Percentiles rank a stretch among this genome's conserved stretches.
phyloP scores from a whole-genome alignment of 176 grass and related monocot species.

The Cenchrus purpureus region DNA sequence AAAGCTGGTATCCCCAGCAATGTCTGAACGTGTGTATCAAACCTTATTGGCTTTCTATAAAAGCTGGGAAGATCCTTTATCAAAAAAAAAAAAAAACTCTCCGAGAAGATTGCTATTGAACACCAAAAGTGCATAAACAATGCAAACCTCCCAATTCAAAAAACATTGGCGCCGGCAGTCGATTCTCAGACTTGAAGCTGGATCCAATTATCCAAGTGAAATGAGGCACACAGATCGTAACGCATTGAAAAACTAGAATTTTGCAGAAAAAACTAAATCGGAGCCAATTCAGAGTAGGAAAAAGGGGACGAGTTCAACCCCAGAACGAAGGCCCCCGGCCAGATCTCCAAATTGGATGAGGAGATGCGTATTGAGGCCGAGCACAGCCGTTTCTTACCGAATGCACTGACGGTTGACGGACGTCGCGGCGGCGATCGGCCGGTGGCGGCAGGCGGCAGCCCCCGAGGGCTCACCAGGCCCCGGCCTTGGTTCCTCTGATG shows the following conservation, averaged over 20 bases:
- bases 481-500: not conserved
- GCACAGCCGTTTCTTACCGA: constrained; percentile 18
- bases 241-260: not conserved
- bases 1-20: too few relatives aligned
- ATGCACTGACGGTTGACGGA: not conserved
- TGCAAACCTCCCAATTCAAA: not conserved
- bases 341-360: constrained; percentile 12
- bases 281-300: not conserved
- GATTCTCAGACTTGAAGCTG: constrained; percentile 21
- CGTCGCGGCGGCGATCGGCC: constrained; percentile 28
- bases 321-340: not conserved
- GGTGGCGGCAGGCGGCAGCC: not conserved
- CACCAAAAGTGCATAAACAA: not conserved
- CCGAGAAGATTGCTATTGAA: not conserved
- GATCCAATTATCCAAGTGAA: constrained; percentile 12
- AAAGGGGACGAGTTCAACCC: not conserved
- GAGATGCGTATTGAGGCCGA: not conserved
- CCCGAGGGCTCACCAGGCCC: not conserved
- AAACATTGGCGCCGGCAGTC: not conserved
- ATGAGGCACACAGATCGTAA: not conserved
- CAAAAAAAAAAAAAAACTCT: too few relatives aligned
- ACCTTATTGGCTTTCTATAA: too few relatives aligned
- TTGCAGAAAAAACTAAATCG: not conserved
- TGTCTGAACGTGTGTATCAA: too few relatives aligned
- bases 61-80: too few relatives aligned